phyloP scores from a whole-genome alignment of 2,329 filamentous ascomycete genomes.

The Penicillium aurantiogriseum region DNA sequence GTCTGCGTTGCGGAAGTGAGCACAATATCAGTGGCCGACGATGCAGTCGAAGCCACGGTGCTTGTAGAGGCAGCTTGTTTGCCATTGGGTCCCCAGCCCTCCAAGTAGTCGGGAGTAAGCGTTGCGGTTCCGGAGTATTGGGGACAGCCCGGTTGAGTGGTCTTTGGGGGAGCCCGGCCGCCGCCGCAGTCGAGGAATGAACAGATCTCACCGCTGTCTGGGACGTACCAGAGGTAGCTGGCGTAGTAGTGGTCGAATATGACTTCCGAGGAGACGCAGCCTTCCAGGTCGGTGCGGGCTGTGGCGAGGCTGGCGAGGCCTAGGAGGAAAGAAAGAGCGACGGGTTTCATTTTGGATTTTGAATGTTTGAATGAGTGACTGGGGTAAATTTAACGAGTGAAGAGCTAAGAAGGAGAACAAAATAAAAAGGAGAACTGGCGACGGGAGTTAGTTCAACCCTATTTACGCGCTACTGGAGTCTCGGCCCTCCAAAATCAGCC shows the following conservation, averaged over 20 bases:
- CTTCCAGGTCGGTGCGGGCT: constrained; percentile 27
- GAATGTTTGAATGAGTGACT: constrained; percentile 3
- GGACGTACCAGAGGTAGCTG: constrained; percentile 55
- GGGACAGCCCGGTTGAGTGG: constrained; percentile 60
- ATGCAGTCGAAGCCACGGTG: constrained; percentile 12
- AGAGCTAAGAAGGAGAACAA: background rate
- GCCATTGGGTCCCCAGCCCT: constrained; percentile 23
- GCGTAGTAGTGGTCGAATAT: constrained; percentile 25
- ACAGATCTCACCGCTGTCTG: constrained; percentile 64
- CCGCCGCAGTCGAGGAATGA: constrained; percentile 65
- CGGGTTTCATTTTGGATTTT: constrained; percentile 22
- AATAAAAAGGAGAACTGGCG: background rate
- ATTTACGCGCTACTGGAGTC: background rate
- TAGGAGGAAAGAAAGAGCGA: constrained; percentile 20
- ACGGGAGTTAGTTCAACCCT: background rate
- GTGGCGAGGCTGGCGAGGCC: constrained; percentile 12
- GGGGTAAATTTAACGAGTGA: constrained; percentile 7
- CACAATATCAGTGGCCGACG: background rate
- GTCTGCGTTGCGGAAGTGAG: background rate
- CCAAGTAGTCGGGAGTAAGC: constrained; percentile 24
- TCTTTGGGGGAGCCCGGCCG: constrained; percentile 63
- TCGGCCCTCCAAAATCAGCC: background rate
- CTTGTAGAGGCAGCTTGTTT: constrained; percentile 18
- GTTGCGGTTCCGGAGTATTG: constrained; percentile 27
- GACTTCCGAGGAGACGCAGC: constrained; percentile 28